Evolutionary conservation across 371 early-diverging fungal genomes (phyloP), one percentile per base, ranked within the genome.

Genomic region (Haplosporangium sp.): DNA sequence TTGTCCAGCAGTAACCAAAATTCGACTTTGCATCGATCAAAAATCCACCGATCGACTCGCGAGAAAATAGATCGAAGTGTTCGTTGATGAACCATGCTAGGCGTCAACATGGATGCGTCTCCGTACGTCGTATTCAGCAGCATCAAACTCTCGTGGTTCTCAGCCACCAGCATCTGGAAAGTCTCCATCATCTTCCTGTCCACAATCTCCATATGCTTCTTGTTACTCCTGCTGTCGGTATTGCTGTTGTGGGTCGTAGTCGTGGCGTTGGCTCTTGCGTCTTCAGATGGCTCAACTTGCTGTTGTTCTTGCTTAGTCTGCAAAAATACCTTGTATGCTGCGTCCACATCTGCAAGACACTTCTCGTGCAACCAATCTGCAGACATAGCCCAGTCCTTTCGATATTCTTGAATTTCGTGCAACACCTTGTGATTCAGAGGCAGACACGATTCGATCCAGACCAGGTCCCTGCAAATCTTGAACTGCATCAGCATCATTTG

Each of bases 21-120:
- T 53, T 89, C 87, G 7, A 89, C 87, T 43, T 87, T 85, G 60
- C 87, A 86, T 18, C 86, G 85, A 12, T 87, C 87, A 67, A 87
- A 85, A 38, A 86, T 89, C 89, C 89, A 89, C 13, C 85, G 86
- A 37, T 85, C 86, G 6, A 89, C 82, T 37, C 86, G 81, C 18
- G 81, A 69, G 60, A 89, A 86, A 6, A 89, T 82, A 12, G 83
- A 70, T 42, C 83, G 82, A 8, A 89, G 72, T 46, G 85, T 84
- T 23, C 76, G 48, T 20, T 76, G 76, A 14, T 70, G 76, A n/a
- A 76, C 46, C 63, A 74, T 65, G 18, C 57, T 52, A 9, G 73
- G 57, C 0, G 74, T 68, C 61, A 74, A 38, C 4, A 48, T 46
- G 7, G 69, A 48, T 8, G 58, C 50, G 10, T 66, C 67, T 12